Base-by-base conservation (phyloP, 371 early-diverging fungal genomes). In the Mucor lusitanicus region DNA sequence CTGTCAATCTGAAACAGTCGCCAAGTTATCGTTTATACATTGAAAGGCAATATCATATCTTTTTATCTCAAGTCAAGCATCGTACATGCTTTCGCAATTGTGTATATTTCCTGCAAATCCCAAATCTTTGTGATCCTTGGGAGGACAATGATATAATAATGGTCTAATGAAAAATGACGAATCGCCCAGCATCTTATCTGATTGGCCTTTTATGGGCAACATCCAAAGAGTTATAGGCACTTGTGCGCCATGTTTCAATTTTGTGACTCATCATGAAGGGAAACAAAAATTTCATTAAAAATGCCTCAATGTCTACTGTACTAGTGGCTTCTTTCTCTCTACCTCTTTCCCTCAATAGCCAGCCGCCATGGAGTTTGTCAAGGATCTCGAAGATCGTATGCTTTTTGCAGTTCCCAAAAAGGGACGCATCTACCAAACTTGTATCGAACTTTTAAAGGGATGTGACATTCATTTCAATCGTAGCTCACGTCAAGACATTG, bases 381-480 rank as follows among this genome's bases (percentile, higher is more conserved):
- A 66, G 21, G 89, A 91, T 68, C 85, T 90, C 23, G 81, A 85
- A 32, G 89, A 91, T 71, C 89, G 96, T 42, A 86, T 97, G 50
- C 80, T 97, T 39, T 94, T 97, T 70, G 97, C 95, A n/a, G 88
- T 98, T 48, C 98, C 98, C 58, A 98, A 98, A 77, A 98, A 98
- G 85, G 99, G 98, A 23, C 91, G 99, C 28, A 92, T 98, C 33
- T 91, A 95, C 79, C 92, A 96, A 72, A 88, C 93, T 42, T 93
- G 93, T 65, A 76, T 96, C 28, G 80, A 90, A 5, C 82, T 98
- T 28, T 86, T 98, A 21, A 78, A 85, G 58, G 94, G 94, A 39
- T 94, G 96, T 37, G 97, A 97, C 74, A 92, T 98, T 59, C 92
- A 96, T 74, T 98, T 95, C 84, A 86, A 91, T 79, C 90, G 97